These are phyloP conservation scores for Colletotrichum sp. DNA, from an alignment of 2,329 filamentous ascomycete genomes.

Conservation along the genomic window DNA sequence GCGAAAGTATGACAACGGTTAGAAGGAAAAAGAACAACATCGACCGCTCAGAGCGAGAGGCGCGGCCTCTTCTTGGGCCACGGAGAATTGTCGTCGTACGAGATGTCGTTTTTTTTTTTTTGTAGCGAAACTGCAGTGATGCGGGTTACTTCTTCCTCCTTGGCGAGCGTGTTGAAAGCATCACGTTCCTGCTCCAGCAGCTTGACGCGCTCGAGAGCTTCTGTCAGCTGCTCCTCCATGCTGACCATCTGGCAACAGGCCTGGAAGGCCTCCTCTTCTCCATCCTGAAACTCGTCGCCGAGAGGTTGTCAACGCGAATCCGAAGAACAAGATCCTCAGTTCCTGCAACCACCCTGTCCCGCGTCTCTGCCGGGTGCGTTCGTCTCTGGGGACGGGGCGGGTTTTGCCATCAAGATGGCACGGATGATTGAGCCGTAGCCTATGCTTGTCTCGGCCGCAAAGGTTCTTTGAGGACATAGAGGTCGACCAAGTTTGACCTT, in stretches of 20 bases:
- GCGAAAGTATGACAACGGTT: too few relatives aligned
- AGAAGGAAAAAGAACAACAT: too few relatives aligned
- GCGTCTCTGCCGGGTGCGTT: background rate
- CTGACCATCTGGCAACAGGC: slow-evolving; percentile 69
- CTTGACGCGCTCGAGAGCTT: slow-evolving; percentile 65
- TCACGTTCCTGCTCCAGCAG: slow-evolving; percentile 76
- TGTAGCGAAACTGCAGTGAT: background rate
- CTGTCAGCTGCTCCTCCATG: slow-evolving; percentile 69
- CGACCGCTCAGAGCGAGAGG: too few relatives aligned
- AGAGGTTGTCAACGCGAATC: background rate
- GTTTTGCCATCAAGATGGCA: background rate
- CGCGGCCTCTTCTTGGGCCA: background rate
- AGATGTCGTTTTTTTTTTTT: background rate
- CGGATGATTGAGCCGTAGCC: background rate
- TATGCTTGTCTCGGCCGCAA: background rate
- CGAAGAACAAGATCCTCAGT: background rate
- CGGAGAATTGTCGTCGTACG: background rate
- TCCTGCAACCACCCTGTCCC: background rate
- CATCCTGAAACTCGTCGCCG: background rate
- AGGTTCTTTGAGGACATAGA: background rate
- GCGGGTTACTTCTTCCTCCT: too few relatives aligned
- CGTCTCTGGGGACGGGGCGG: background rate
- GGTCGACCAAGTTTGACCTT: background rate
- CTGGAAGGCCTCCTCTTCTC: slow-evolving; percentile 61
- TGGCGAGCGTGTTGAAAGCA: slow-evolving; percentile 35